Evolutionary conservation across 345 rosid species (phyloP).

Genomic region (Mangifera indica): DNA sequence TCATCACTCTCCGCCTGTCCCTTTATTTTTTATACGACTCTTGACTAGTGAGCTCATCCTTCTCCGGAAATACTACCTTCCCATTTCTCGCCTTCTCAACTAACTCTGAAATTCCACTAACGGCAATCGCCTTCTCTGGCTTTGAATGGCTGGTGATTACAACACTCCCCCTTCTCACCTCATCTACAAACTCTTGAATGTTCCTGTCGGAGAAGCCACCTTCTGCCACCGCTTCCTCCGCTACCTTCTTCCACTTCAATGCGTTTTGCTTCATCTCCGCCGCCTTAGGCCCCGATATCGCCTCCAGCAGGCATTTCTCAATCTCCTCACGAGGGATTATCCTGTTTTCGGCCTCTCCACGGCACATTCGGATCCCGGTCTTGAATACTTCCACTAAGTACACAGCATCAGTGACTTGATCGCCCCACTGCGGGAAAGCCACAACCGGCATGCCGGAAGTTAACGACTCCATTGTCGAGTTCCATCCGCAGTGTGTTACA

Average conservation of each 20-base stretch:
- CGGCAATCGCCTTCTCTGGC: neutral
- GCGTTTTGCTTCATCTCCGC: slow-evolving; percentile 56
- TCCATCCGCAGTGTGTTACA: slow-evolving; percentile 92
- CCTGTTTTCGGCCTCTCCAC: slow-evolving; percentile 61
- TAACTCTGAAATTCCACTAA: neutral
- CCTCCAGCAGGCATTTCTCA: slow-evolving; percentile 58
- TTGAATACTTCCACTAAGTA: slow-evolving; percentile 62
- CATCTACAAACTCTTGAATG: slow-evolving; percentile 62
- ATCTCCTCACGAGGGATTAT: slow-evolving; percentile 61
- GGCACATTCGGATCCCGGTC: slow-evolving; percentile 61
- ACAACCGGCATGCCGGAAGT: slow-evolving; percentile 63
- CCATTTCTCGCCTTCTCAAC: slow-evolving; percentile 3
- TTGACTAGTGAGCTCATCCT: neutral
- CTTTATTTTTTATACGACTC: neutral
- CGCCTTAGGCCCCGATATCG: slow-evolving; percentile 51
- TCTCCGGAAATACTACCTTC: neutral
- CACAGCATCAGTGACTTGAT: slow-evolving; percentile 74
- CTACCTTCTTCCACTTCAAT: slow-evolving; percentile 62
- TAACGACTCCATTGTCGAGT: slow-evolving; percentile 76
- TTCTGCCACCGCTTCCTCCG: slow-evolving; percentile 65
- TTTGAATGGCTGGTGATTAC: neutral
- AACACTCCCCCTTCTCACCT: slow-evolving; percentile 34
- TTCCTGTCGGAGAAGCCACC: slow-evolving; percentile 75
- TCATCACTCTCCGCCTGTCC: neutral
- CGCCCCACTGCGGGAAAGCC: slow-evolving; percentile 84